Base-by-base conservation (phyloP, 2,329 filamentous ascomycete species). In the Colletotrichum karsti region DNA sequence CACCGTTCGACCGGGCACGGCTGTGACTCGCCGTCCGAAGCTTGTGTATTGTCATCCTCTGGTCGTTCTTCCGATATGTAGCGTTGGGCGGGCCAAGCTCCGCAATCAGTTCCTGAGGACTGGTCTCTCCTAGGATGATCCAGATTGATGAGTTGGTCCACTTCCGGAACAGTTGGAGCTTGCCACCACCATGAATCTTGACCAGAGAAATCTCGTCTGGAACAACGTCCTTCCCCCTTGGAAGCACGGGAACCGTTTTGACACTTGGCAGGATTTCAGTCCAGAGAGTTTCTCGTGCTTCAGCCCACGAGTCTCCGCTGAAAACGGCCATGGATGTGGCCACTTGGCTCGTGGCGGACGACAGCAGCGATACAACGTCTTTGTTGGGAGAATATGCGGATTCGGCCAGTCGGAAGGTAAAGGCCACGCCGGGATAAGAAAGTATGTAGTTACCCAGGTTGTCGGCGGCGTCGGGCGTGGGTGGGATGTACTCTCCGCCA, bases 71-170 rank as follows among this genome's bases (percentile, higher is more conserved):
- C 70, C 93, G 90, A 79, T 98, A 98, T 48, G 97, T 97, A 20
- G 95, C 93, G 77, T 98, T 95, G 2, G 96, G 96, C 5, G 96
- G 94, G 0, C 96, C 96, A 7, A 99, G 87, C 75, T 97, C 95
- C 65, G 93, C 92, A 20, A 98, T 89, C 3, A 99, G 83, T 72
- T 98, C 94, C 80, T 99, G 96, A 0, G 94, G 93, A 2, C 93
- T 97, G 0, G 95, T 98, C 76, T 96, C 90, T 50, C 94, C 94
- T 0, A 99, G 84, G 3, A 84, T 85, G 61, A 99, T 91, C 82
- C 88, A 90, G 64, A 94, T 89, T 0, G 89, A 87, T 33, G 85
- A 84, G 44, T 83, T 90, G 5, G 90, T 90, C 82, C 88, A 89
- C 70, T 93, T 90, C 68, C 94, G 90, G 55, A 93, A 84, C 2